Evolutionary conservation across 345 rosid species (phyloP), one percentile per base, ranked within the genome.

Genomic region (Aurinia saxatilis): DNA sequence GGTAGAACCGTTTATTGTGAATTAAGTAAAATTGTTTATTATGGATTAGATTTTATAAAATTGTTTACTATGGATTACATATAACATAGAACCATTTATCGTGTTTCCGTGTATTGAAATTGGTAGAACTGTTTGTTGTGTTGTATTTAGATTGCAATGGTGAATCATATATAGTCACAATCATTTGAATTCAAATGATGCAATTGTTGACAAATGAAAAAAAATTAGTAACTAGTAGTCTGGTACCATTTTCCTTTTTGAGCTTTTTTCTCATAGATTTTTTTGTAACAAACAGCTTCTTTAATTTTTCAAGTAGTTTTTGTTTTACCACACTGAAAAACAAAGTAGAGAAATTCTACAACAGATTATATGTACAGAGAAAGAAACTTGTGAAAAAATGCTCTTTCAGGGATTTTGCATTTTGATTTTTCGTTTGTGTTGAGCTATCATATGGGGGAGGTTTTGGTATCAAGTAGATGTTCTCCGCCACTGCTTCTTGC

Each of bases 401-500:
- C n/a, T 50, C 23, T 52, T 60, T 48, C 4, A 21, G 13, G 12
- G 31, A 15, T 31, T 47, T 56, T 63, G 57, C 50, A 48, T 2
- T 21, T 21, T 21, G 25, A 1, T 21, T 10, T 18, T 47, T 25
- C 7, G 30, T 27, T 6, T 6, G 52, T 58, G 30, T 33, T 56
- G 19, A 66, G 35, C 68, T 47, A 10, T 52, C n/a, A n/a, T n/a
- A n/a, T n/a, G n/a, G 11, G 12, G 42, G 4, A 36, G 3, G 25
- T 15, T 53, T 40, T 36, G 23, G 40, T 11, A 58, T 74, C 77
- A 82, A 61, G 86, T 79, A 1, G 95, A 86, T 14, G 96, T 74
- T 79, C 99, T 86, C 60, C 99, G 77, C 95, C 92, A 86, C 69
- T 95, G 95, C 73, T 77, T 90, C 84, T 83, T 90, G 37, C 81